phyloP scores from a whole-genome alignment of 331 rosid genomes.

The Saraca asoca region DNA sequence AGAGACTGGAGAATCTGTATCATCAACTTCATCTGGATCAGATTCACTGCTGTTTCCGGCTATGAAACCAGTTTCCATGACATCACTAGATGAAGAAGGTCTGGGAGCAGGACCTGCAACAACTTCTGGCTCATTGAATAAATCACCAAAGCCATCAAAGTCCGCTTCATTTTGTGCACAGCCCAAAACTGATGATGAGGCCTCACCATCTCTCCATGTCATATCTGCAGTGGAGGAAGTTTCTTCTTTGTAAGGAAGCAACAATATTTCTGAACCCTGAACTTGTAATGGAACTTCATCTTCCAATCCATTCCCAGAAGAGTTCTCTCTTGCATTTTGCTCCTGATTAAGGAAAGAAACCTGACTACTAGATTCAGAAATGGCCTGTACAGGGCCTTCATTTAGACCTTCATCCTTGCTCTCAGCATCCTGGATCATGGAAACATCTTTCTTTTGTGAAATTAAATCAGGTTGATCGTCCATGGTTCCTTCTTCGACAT shows the following conservation, averaged over 20 bases:
- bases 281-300: constrained; percentile 75
- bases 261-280: constrained; percentile 66
- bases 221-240: constrained; percentile 44
- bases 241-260: constrained; percentile 81
- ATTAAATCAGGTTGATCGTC: constrained; percentile 40
- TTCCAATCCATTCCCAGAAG: constrained; percentile 55
- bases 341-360: constrained; percentile 34
- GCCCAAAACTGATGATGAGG: constrained; percentile 57
- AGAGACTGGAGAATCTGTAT: constrained; percentile 81
- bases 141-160: constrained; percentile 79
- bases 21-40: constrained; percentile 97
- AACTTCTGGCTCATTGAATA: constrained; percentile 85
- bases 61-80: constrained; percentile 48
- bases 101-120: constrained; percentile 65
- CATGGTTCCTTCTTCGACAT: constrained; percentile 53
- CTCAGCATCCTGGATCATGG: constrained; percentile 45
- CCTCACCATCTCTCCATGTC: constrained; percentile 55
- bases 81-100: constrained; percentile 56
- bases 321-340: constrained; percentile 38
- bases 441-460: constrained; percentile 42
- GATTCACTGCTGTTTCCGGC: constrained; percentile 68
- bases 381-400: constrained; percentile 41
- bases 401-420: constrained; percentile 36
- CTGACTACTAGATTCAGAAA: constrained; percentile 49
- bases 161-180: constrained; percentile 59